Conservation (phyloP, 2,329 filamentous ascomycete species). For the Grosmannia clavigera region DNA sequence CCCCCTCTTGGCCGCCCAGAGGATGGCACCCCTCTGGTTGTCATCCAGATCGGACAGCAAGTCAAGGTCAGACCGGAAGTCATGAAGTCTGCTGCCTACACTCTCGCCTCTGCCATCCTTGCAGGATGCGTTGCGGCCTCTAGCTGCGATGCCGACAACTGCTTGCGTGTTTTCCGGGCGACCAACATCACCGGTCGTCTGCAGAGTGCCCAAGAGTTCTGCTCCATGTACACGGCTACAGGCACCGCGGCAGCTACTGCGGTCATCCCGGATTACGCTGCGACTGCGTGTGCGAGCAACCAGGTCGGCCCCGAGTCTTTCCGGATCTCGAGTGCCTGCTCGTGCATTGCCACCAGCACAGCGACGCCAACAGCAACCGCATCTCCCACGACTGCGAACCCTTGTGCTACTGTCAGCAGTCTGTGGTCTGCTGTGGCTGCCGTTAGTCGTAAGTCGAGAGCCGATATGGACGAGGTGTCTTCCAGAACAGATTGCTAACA, state of each 20-base stretch:
- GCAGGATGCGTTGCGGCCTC: not conserved
- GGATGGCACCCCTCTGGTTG: not conserved
- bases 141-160: slow-evolving; percentile 13
- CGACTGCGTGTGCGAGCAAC: not conserved
- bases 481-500: not conserved
- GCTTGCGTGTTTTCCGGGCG: slow-evolving; percentile 22
- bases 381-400: not conserved
- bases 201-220: too few relatives aligned
- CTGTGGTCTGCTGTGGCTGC: not conserved
- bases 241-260: not conserved
- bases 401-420: not conserved
- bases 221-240: too few relatives aligned
- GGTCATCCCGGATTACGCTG: slow-evolving; percentile 3
- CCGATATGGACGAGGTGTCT: not conserved
- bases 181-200: slow-evolving; percentile 17
- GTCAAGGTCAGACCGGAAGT: not conserved
- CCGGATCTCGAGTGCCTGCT: not conserved
- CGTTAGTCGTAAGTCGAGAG: not conserved
- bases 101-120: not conserved
- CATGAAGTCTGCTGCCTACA: not conserved
- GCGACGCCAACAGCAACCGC: not conserved
- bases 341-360: not conserved
- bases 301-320: not conserved
- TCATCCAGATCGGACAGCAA: not conserved
- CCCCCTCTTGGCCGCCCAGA: not conserved